A percentile compares a stretch with the other conserved stretches of the same genome.
Conservation (phyloP, 306 rosid genomes). For the Begonia peltatifolia region DNA sequence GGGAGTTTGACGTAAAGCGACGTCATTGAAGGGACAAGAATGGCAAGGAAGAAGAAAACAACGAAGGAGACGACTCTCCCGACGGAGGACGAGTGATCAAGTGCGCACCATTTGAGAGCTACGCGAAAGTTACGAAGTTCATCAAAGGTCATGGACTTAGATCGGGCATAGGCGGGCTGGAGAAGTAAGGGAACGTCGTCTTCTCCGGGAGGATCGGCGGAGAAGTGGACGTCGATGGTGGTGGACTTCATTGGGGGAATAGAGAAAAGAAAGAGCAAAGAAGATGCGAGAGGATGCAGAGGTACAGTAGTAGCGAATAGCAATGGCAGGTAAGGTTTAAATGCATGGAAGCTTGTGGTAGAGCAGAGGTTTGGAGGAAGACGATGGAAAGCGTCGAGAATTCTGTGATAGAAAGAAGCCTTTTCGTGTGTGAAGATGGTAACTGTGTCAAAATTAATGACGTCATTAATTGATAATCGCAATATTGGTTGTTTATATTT, state of each 20-base stretch:
- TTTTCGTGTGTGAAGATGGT: not conserved
- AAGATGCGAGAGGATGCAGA: not conserved
- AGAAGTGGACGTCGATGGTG: conserved; percentile 11
- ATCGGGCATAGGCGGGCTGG: conserved; percentile 39
- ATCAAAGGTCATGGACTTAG: conserved; percentile 34
- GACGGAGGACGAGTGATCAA: conserved; percentile 52
- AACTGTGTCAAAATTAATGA: too few relatives aligned
- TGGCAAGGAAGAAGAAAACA: conserved; percentile 34
- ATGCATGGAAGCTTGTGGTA: not conserved
- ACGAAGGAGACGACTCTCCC: conserved; percentile 48
- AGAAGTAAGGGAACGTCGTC: conserved; percentile 38
- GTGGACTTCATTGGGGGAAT: conserved; percentile 5
- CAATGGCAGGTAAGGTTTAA: not conserved
- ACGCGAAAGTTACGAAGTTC: conserved; percentile 47
- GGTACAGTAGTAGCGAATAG: not conserved
- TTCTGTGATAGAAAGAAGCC: not conserved
- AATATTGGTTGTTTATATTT: too few relatives aligned
- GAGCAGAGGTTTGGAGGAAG: not conserved
- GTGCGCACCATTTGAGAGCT: conserved; percentile 75
- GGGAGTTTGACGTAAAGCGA: conserved; percentile 28
- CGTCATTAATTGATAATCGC: too few relatives aligned
- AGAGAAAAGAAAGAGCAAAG: conserved; percentile 13
- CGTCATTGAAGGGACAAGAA: conserved; percentile 37
- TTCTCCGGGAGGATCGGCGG: conserved; percentile 3
- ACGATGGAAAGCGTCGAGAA: not conserved